Base-by-base conservation (phyloP, 164 flowering plant species). In the Berberis vulgaris region DNA sequence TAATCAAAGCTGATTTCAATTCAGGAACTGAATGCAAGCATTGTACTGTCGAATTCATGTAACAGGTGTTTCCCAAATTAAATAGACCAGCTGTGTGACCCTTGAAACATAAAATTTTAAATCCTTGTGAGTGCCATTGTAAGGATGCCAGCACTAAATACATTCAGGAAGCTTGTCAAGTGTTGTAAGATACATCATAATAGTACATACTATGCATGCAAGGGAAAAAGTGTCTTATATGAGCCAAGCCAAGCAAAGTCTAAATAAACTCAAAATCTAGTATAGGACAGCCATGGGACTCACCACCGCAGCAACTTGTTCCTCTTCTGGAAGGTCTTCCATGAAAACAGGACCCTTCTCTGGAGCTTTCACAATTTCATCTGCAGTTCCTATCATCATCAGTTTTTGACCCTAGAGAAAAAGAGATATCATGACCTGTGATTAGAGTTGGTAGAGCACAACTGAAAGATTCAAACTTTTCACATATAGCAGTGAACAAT, bases 361-460 rank as follows among this genome's bases (percentile, higher is more conserved):
- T 63, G 99, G 97, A 57, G 93, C 91, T 82, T 89, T 88, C 46
- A 83, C 84, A 71, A 87, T 78, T 80, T 94, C 99, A 77, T 86
- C 96, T 2, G 91, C 97, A 54, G 99, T 94, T 72, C 97, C 99
- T 96, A 94, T 86, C 99, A 94, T 94, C 99, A 89, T 91, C 72
- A 94, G 77, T 67, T 78, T 91, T 78, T 91, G 99, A 71, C 99
- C 99, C 99, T 94, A 63, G 26, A 26, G 26, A 26, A 26, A 26
- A 26, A 26, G 26, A 26, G 26, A 26, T 26, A 26, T 26, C 26
- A 26, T 26, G 26, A 26, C 26, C 26, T 26, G 26, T 26, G 26
- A 26, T 26, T 26, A 26, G 26, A 26, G 26, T 26, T 26, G 26
- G 26, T 26, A 26, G 26, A 26, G 26, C 26, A 26, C 26, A 26